These are phyloP conservation scores for Stramenopiles sp. DNA, from an alignment of 352 stramenopile species.

Conservation along the genomic window DNA sequence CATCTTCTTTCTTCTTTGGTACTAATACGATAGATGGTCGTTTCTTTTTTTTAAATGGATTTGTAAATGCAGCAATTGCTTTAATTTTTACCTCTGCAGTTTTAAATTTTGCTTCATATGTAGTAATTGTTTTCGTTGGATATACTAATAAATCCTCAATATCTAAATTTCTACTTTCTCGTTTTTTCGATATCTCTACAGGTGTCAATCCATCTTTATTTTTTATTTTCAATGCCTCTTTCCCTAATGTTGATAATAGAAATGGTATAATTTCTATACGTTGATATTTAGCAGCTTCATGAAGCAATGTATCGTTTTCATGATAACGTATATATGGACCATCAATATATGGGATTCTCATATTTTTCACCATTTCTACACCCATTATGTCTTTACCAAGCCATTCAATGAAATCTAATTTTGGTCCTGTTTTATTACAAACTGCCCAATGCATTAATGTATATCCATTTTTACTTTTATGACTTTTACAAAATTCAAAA, in stretches of 20 bases:
- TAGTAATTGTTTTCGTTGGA: background rate
- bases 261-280: background rate
- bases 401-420: background rate
- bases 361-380: background rate
- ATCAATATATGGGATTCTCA: background rate
- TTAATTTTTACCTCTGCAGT: background rate
- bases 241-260: background rate
- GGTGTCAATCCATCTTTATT: background rate
- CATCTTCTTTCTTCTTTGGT: background rate
- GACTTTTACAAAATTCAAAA: background rate
- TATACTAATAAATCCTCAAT: background rate
- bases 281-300: background rate
- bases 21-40: too few species aligned
- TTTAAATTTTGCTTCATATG: background rate
- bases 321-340: background rate
- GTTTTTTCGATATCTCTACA: background rate
- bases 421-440: background rate
- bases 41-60: background rate
- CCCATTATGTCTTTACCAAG: background rate
- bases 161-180: background rate
- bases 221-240: background rate
- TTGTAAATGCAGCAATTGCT: background rate
- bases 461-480: background rate
- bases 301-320: background rate
- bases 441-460: background rate